A percentile compares a stretch with the other conserved stretches of the same genome.
Evolutionary conservation across 2,329 filamentous ascomycete species (phyloP).

Genomic region (Graphiopsis chlorocephala): DNA sequence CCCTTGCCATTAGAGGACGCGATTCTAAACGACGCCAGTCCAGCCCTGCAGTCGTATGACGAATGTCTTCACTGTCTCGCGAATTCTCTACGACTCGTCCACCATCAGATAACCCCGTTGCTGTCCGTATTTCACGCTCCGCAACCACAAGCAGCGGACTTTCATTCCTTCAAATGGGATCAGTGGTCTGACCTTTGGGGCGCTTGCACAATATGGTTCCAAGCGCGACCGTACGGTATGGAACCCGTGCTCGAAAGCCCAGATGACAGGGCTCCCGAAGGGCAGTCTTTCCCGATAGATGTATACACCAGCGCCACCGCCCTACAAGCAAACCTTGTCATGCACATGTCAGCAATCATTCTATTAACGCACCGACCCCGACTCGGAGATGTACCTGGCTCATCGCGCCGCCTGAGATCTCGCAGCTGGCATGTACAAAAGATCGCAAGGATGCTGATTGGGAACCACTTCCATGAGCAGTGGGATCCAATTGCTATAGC

Average conservation of each 20-base stretch:
- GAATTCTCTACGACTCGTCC: neutral
- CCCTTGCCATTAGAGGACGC: neutral
- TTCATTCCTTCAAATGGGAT: neutral
- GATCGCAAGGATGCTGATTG: neutral
- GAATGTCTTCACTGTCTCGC: neutral
- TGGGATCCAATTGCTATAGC: conserved; percentile 3
- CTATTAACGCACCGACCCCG: neutral
- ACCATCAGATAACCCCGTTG: neutral
- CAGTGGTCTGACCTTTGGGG: neutral
- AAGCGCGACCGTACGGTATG: neutral
- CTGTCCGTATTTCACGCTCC: neutral
- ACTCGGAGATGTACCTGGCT: neutral
- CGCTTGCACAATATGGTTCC: neutral
- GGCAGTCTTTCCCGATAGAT: neutral
- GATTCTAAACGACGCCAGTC: neutral
- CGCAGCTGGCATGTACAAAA: conserved; percentile 3
- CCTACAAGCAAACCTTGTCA: conserved; percentile 5
- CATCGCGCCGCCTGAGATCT: neutral
- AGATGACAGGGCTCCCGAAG: neutral
- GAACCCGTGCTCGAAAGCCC: neutral
- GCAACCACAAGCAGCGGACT: neutral
- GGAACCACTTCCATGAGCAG: neutral
- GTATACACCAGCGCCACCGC: conserved; percentile 5
- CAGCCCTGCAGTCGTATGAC: neutral
- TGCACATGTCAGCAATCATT: neutral